Evolutionary conservation across 2,329 filamentous ascomycete species (phyloP), one percentile per base, ranked within the genome.

Genomic region (Phialemoniopsis sp.): DNA sequence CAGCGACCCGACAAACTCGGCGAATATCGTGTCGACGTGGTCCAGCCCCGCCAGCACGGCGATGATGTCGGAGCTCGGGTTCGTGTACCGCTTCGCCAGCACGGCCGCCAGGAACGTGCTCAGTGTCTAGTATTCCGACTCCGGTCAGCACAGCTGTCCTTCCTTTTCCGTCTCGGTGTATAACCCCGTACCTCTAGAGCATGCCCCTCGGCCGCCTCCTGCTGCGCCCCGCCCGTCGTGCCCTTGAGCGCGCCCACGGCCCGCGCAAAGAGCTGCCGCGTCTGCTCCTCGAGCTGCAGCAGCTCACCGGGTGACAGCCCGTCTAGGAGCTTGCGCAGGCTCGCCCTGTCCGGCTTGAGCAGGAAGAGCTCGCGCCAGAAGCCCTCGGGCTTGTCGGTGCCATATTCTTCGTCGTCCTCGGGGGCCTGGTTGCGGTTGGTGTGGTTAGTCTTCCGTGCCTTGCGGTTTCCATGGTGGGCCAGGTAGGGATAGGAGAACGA

Each of bases 291-390:
- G 35, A 87, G 67, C 42, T 83, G 79, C 32, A 96, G 70, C 46
- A 95, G 72, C 51, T 90, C 82, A 49, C 87, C 82, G 6, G 89
- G 78, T 37, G 77, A 75, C 31, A 93, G 68, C n/a, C 75, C 69
- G 46, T 82, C 78, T 45, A 98, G 68, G 35, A 89, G 76, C 36
- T 67, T 68, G 57, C 80, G 77, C 47, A 98, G 68, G 36, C 80
- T 76, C 5, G 71, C 60, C 39, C 79, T 75, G 57, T 96, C 89
- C 16, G 91, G 90, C 46, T 82, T 82, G 42, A 96, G 73, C 29
- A 98, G 76, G 62, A 98, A 98, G 66, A 98, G 89, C 64, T 96
- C 93, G 49, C 80, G 77, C 93, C 93, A 98, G 67, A 96, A 98
- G 32, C 89, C 91, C 44, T 95, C 89, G 1, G 87, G 78, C 46